Conservation (phyloP, 345 rosid genomes). For the Sisymbrium altissimum region DNA sequence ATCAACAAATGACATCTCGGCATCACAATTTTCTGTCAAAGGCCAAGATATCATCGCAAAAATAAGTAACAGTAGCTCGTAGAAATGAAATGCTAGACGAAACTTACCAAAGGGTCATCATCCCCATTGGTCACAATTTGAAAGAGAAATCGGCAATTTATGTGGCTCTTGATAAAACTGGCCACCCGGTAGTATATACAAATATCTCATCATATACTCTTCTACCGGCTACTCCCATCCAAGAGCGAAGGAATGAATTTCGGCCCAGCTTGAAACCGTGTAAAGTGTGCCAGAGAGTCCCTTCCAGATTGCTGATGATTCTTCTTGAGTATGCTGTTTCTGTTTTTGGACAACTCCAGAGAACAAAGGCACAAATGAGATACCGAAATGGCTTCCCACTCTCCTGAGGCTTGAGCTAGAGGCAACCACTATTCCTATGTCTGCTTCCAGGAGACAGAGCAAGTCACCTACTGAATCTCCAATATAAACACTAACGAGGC, state of each 20-base stretch:
- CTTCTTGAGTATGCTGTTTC: slow-evolving; percentile 40
- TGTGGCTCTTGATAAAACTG: slow-evolving; percentile 36
- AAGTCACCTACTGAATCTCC: slow-evolving; percentile 93
- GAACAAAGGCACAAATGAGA: slow-evolving; percentile 79
- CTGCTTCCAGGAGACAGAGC: slow-evolving; percentile 90
- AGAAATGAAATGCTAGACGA: not conserved
- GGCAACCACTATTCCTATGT: slow-evolving; percentile 84
- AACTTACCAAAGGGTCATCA: not conserved
- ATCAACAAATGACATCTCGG: not conserved
- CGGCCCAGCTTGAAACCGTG: slow-evolving; percentile 88
- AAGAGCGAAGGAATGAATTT: slow-evolving; percentile 81
- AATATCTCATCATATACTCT: not conserved
- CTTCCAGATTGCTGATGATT: slow-evolving; percentile 48
- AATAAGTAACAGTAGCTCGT: not conserved
- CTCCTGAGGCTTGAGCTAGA: slow-evolving; percentile 80
- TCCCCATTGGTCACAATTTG: not conserved
- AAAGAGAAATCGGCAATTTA: not conserved
- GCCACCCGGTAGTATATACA: slow-evolving; percentile 30
- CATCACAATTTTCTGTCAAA: slow-evolving; percentile 13
- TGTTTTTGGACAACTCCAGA: slow-evolving; percentile 73
- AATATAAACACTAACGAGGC: slow-evolving; percentile 56
- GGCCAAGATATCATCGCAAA: not conserved
- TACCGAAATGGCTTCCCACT: slow-evolving; percentile 75
- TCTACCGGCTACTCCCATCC: slow-evolving; percentile 59
- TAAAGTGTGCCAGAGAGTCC: slow-evolving; percentile 71